Percentiles rank a stretch among this genome's conserved stretches.
Evolutionary conservation across 352 stramenopile genomes (phyloP).

Genomic region (Pythium periplocum): DNA sequence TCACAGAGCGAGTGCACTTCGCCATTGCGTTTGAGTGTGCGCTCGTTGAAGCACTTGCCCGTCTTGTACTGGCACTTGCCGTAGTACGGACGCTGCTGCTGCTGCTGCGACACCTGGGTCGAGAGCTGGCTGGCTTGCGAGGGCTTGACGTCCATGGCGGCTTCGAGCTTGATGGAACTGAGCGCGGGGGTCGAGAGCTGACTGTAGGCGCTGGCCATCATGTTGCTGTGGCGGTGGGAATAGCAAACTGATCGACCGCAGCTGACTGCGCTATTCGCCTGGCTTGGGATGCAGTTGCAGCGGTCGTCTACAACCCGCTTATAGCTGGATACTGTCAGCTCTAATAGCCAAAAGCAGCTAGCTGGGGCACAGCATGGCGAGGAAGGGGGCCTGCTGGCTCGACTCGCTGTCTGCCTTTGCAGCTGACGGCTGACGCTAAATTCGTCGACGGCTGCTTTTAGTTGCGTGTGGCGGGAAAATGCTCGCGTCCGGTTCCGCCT

Average conservation of each 20-base stretch:
- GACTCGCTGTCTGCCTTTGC: too few species aligned
- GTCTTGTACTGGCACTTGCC: constrained; percentile 88
- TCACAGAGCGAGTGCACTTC: constrained; percentile 79
- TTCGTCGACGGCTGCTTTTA: too few species aligned
- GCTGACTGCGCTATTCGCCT: too few species aligned
- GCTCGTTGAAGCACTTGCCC: constrained; percentile 85
- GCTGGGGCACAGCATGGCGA: too few species aligned
- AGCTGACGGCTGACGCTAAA: too few species aligned
- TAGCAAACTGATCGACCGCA: constrained; percentile 47
- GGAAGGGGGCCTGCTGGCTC: too few species aligned
- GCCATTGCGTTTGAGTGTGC: constrained; percentile 80
- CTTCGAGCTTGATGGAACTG: constrained; percentile 17
- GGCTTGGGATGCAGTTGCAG: constrained; percentile 1
- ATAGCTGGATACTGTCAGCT: too few species aligned
- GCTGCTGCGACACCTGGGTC: neutral
- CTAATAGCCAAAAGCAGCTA: too few species aligned
- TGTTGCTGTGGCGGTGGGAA: constrained; percentile 20
- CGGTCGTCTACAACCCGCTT: constrained; percentile 3
- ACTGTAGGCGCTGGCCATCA: constrained; percentile 9
- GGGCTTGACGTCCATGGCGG: constrained; percentile 9
- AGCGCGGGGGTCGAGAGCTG: constrained; percentile 11
- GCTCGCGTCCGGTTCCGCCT: too few species aligned
- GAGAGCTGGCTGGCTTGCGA: neutral
- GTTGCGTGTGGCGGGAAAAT: too few species aligned
- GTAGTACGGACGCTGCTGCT: constrained; percentile 36